Evolutionary conservation across 139 green algal genomes (phyloP).

Genomic region (Raphidocelis subcapitata): DNA sequence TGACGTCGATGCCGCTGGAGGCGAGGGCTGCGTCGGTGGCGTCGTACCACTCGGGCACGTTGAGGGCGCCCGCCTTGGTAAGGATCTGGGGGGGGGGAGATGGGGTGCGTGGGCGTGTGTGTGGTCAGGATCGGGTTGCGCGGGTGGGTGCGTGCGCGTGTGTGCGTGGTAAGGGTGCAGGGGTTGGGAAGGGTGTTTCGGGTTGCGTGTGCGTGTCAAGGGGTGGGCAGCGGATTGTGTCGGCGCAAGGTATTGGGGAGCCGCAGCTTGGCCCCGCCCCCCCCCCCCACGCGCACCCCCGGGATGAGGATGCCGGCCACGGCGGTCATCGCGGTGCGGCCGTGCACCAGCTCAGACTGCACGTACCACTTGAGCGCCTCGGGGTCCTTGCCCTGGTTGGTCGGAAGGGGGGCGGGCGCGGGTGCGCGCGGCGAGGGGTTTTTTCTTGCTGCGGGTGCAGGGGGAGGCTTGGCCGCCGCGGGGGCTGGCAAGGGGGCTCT

Average conservation of each 20-base stretch:
- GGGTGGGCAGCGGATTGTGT: no score
- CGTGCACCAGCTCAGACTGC: slow-evolving; percentile 88
- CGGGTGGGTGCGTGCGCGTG: no score
- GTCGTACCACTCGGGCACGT: slow-evolving; percentile 83
- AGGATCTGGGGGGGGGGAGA: slow-evolving; percentile 45
- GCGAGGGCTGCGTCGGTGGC: slow-evolving; percentile 70
- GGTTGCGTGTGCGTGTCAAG: neutral
- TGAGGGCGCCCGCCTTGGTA: slow-evolving; percentile 70
- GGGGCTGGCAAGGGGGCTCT: neutral
- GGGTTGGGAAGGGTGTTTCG: neutral
- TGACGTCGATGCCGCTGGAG: slow-evolving; percentile 22
- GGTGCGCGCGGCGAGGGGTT: neutral
- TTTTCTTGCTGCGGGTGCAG: slow-evolving; percentile 62
- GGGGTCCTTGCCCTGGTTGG: slow-evolving; percentile 76
- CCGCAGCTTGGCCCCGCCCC: neutral
- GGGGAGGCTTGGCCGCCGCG: slow-evolving; percentile 21
- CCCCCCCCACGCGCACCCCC: slow-evolving; percentile 31
- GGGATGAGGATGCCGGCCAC: slow-evolving; percentile 89
- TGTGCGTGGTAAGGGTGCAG: neutral
- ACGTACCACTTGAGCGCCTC: slow-evolving; percentile 77
- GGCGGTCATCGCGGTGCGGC: slow-evolving; percentile 84
- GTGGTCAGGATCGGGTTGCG: no score
- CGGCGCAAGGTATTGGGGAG: no score
- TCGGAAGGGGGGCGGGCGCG: neutral
- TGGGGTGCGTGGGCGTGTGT: neutral